Conservation (phyloP, 768 basidiomycete genomes). For the Rhodotorula paludigena region DNA sequence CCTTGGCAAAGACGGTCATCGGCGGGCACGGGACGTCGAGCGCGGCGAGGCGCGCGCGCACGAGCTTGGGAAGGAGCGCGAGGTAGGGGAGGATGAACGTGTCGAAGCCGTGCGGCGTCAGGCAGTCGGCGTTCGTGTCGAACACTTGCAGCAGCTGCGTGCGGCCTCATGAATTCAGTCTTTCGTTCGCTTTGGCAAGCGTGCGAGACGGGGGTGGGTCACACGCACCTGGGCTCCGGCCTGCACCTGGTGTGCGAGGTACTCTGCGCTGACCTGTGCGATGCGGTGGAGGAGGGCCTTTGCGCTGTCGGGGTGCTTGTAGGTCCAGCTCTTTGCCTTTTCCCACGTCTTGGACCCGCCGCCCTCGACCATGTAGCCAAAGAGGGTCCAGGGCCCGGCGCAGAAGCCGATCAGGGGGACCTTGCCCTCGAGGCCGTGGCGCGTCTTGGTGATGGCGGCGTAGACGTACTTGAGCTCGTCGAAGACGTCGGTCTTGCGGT, state of each 20-base stretch:
- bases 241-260: slow-evolving; percentile 82
- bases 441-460: slow-evolving; percentile 79
- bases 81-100: slow-evolving; percentile 78
- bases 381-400: slow-evolving; percentile 96
- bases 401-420: slow-evolving; percentile 96
- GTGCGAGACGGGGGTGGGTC: neutral
- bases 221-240: slow-evolving; percentile 92
- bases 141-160: slow-evolving; percentile 87
- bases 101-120: slow-evolving; percentile 79
- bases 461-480: slow-evolving; percentile 82
- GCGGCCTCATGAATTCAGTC: neutral
- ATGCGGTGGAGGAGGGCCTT: slow-evolving; percentile 69
- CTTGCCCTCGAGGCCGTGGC: slow-evolving; percentile 71
- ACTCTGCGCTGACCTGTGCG: slow-evolving; percentile 83
- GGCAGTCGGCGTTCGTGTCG: slow-evolving; percentile 91
- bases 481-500: slow-evolving; percentile 67
- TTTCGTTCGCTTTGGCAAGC: neutral
- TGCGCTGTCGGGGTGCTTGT: slow-evolving; percentile 78
- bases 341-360: slow-evolving; percentile 85
- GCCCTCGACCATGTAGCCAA: slow-evolving; percentile 97
- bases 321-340: slow-evolving; percentile 90
- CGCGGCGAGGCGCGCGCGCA: slow-evolving; percentile 58
- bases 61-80: slow-evolving; percentile 63
- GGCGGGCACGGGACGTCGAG: slow-evolving; percentile 61
- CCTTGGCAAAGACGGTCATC: slow-evolving; percentile 91